Evolutionary conservation across 2,329 filamentous ascomycete species (phyloP).

Genomic region (Aureobasidium sp.): DNA sequence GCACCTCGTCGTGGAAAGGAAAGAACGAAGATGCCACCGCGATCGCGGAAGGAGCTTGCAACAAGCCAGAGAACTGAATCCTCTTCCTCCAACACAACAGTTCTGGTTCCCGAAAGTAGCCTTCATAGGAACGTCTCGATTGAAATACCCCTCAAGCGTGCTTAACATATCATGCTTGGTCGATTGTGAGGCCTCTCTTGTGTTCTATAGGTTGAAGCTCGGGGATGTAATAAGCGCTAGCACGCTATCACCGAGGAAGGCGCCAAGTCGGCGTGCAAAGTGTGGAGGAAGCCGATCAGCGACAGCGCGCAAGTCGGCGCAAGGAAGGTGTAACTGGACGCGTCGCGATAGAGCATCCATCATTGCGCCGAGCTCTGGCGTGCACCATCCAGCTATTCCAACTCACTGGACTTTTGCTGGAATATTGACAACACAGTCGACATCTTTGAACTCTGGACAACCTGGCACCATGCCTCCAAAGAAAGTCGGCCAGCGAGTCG

Average conservation of each 20-base stretch:
- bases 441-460: neutral
- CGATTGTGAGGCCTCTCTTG: no score
- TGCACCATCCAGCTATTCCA: neutral
- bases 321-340: slow-evolving; percentile 2
- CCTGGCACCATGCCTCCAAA: slow-evolving; percentile 21
- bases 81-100: neutral
- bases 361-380: slow-evolving; percentile 7
- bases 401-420: neutral
- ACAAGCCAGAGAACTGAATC: no score
- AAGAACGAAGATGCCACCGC: neutral
- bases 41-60: neutral
- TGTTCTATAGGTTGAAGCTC: neutral
- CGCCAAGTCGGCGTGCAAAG: neutral
- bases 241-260: neutral
- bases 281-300: neutral
- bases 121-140: no score
- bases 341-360: neutral
- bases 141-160: no score
- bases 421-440: neutral
- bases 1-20: neutral
- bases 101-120: no score
- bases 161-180: no score
- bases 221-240: neutral
- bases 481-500: slow-evolving; percentile 26
- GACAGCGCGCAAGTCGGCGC: neutral